Percentiles rank a stretch among this genome's conserved stretches.
These are phyloP conservation scores for Microcyclosporella mali DNA, from an alignment of 2,329 filamentous ascomycete species.

Conservation along the genomic window DNA sequence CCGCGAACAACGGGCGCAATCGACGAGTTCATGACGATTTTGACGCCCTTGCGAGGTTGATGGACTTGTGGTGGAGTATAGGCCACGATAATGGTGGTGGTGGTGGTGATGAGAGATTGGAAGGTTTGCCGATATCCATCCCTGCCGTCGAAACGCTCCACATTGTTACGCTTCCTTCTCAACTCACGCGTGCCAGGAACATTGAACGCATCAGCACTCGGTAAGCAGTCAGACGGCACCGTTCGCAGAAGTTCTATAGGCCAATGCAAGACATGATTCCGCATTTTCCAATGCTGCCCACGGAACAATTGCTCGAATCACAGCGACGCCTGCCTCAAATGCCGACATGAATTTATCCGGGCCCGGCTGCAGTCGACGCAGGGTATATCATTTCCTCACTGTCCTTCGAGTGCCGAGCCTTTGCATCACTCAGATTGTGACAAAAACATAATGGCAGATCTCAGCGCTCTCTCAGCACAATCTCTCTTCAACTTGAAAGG, in stretches of 20 bases:
- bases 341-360: slow-evolving; percentile 4
- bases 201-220: no score
- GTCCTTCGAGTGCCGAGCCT: neutral
- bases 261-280: no score
- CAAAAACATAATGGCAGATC: slow-evolving; percentile 20
- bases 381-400: no score
- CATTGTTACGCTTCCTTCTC: no score
- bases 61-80: neutral
- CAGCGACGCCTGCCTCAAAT: neutral
- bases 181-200: no score
- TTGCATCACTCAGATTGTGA: neutral
- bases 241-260: no score
- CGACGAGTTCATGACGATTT: slow-evolving; percentile 12
- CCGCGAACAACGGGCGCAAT: slow-evolving; percentile 20
- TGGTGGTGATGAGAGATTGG: neutral
- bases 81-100: no score
- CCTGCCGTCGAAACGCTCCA: no score
- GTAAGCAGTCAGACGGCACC: no score
- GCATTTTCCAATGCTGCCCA: no score
- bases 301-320: no score
- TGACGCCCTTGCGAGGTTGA: neutral
- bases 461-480: slow-evolving; percentile 20
- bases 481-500: slow-evolving; percentile 36
- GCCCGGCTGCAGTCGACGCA: neutral
- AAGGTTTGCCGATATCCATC: neutral